These are phyloP conservation scores for Eutrema heterophyllum DNA, from an alignment of 345 rosid species.

Conservation along the genomic window DNA sequence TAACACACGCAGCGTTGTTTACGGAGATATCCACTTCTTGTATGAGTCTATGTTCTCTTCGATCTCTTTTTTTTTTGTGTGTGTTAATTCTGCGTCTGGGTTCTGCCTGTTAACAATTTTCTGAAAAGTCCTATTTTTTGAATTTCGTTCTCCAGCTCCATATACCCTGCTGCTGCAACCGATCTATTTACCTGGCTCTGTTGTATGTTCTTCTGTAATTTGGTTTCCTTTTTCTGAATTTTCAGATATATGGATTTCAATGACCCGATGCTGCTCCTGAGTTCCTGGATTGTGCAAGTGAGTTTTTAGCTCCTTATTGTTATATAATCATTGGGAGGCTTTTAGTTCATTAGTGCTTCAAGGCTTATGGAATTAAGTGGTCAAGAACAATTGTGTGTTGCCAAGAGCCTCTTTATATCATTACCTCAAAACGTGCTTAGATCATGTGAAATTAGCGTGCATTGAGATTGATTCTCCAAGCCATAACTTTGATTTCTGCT, in stretches of 20 bases:
- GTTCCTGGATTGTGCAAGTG: conserved; percentile 24
- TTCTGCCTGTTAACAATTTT: not conserved
- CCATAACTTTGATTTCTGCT: not conserved
- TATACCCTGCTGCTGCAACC: not conserved
- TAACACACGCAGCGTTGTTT: conserved; percentile 13
- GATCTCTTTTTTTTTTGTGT: not conserved
- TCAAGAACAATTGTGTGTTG: not conserved
- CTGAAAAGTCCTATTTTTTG: not conserved
- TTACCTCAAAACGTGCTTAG: not conserved
- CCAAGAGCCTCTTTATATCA: not conserved
- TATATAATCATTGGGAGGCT: not conserved
- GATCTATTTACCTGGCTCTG: not conserved
- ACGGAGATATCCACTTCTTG: conserved; percentile 6
- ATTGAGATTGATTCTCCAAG: not conserved
- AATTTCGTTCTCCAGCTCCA: not conserved
- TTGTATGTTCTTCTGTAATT: not conserved
- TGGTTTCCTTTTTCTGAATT: not conserved
- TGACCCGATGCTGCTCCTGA: conserved; percentile 5
- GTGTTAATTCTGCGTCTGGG: not conserved
- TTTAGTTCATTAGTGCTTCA: not conserved
- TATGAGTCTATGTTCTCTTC: conserved; percentile 18
- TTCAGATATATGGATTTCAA: conserved; percentile 28
- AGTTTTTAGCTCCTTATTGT: not conserved
- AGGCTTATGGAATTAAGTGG: not conserved
- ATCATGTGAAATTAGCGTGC: not conserved